A percentile compares a stretch with the other conserved stretches of the same genome.
Conservation (phyloP, 2,329 filamentous ascomycete species). For the Neonectria neomacrospora region DNA sequence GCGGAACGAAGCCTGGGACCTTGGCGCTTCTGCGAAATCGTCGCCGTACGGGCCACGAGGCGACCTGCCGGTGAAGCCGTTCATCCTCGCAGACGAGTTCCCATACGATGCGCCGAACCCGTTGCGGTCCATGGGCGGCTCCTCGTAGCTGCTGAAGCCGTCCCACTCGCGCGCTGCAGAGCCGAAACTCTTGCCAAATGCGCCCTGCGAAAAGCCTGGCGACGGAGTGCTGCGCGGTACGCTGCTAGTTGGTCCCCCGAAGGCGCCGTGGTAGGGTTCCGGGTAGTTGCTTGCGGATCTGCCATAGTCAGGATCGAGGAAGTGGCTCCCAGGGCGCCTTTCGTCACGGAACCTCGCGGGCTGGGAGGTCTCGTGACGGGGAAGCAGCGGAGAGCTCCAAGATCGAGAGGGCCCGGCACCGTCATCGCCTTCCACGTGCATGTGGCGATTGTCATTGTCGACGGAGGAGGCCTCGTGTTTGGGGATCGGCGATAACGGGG, state of each 20-base stretch:
- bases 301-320: slow-evolving; percentile 26
- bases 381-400: slow-evolving; percentile 33
- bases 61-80: background rate
- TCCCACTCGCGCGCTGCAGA: slow-evolving; percentile 21
- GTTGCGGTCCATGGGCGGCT: slow-evolving; percentile 4
- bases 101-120: background rate
- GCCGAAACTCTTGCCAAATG: slow-evolving; percentile 39
- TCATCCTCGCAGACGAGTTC: background rate
- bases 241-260: slow-evolving; percentile 24
- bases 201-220: slow-evolving; percentile 37
- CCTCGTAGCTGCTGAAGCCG: slow-evolving; percentile 16
- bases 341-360: background rate
- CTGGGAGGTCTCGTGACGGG: slow-evolving; percentile 6
- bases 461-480: slow-evolving; percentile 19
- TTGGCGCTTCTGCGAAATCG: slow-evolving; percentile 22
- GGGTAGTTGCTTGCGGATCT: slow-evolving; percentile 16
- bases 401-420: slow-evolving; percentile 3
- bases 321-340: background rate
- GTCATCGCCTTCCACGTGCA: background rate
- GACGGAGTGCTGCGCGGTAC: slow-evolving; percentile 25
- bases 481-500: slow-evolving; percentile 25
- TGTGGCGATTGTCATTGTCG: background rate
- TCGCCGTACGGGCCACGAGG: background rate
- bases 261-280: slow-evolving; percentile 3
- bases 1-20: slow-evolving; percentile 32